These are phyloP conservation scores for Termitomyces sp. DNA, from an alignment of 768 basidiomycete genomes.

Conservation along the genomic window DNA sequence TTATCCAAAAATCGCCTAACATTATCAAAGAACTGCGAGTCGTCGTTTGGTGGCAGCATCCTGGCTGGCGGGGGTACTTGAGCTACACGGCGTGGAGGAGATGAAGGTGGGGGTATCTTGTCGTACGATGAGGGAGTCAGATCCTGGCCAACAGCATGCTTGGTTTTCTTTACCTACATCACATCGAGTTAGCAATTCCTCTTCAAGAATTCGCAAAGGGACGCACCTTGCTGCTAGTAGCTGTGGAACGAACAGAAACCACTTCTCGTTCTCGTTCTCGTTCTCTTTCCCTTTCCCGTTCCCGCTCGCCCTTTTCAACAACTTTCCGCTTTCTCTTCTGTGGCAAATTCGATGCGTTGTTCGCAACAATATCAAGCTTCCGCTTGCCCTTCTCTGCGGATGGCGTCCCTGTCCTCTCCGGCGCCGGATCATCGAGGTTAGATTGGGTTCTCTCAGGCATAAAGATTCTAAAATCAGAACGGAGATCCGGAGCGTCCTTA, in stretches of 20 bases:
- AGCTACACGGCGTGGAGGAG: conserved; percentile 22
- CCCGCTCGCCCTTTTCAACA: conserved; percentile 44
- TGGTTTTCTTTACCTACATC: conserved; percentile 32
- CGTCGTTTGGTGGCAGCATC: conserved; percentile 32
- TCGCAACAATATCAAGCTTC: conserved; percentile 32
- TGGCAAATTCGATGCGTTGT: conserved; percentile 44
- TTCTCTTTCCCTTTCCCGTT: conserved; percentile 24
- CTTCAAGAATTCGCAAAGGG: conserved; percentile 2
- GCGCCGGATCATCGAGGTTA: conserved; percentile 42
- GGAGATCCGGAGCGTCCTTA: conserved; percentile 73
- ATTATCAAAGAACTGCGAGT: conserved; percentile 88
- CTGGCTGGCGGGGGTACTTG: conserved; percentile 27
- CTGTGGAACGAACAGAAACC: conserved; percentile 28
- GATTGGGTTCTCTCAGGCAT: conserved; percentile 62
- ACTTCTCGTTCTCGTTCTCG: conserved; percentile 20
- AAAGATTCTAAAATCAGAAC: conserved; percentile 73
- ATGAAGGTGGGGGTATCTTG: conserved; percentile 34
- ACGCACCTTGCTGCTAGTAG: conserved; percentile 38
- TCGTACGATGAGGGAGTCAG: conserved; percentile 36
- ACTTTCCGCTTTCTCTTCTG: conserved; percentile 71
- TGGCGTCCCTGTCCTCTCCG: conserved; percentile 34
- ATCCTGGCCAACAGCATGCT: conserved; percentile 39
- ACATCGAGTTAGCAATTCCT: not conserved
- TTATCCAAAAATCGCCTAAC: conserved; percentile 74
- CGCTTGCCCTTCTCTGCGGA: conserved; percentile 42